Evolutionary conservation across 2,329 filamentous ascomycete species (phyloP).

Genomic region (Lachnellula suecica): DNA sequence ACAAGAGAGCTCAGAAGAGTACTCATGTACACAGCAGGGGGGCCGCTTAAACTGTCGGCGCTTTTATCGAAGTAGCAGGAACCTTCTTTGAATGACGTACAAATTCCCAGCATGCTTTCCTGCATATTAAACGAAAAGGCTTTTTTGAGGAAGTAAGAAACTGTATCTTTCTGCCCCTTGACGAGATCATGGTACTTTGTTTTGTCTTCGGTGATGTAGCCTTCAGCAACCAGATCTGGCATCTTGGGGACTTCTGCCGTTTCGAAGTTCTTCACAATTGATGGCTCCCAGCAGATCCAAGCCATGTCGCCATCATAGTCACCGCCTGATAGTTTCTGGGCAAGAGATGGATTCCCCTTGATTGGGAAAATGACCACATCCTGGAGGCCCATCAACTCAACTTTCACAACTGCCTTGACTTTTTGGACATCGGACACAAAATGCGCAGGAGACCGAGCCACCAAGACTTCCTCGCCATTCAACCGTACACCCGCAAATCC

Average conservation of each 20-base stretch:
- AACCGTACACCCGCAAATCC: constrained; percentile 54
- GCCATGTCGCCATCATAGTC: constrained; percentile 81
- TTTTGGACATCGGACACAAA: constrained; percentile 72
- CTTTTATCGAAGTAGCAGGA: constrained; percentile 51
- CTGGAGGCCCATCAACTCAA: constrained; percentile 64
- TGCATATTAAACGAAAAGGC: constrained; percentile 59
- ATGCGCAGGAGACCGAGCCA: constrained; percentile 69
- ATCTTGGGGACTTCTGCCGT: constrained; percentile 53
- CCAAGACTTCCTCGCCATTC: constrained; percentile 59
- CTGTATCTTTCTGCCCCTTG: constrained; percentile 3
- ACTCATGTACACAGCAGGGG: constrained; percentile 51
- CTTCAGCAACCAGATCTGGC: constrained; percentile 44
- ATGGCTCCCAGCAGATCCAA: constrained; percentile 73
- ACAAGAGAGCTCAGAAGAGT: constrained; percentile 53
- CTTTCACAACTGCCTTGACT: constrained; percentile 57
- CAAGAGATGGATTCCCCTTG: constrained; percentile 54
- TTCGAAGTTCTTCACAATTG: constrained; percentile 63
- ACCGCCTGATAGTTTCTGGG: constrained; percentile 71
- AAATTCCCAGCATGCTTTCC: constrained; percentile 58
- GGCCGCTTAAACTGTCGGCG: constrained; percentile 43
- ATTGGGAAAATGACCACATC: constrained; percentile 79
- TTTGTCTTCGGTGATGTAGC: constrained; percentile 50
- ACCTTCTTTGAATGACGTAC: constrained; percentile 63
- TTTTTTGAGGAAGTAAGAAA: constrained; percentile 46
- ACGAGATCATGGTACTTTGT: constrained; percentile 35